phyloP scores from a whole-genome alignment of 306 rosid genomes.

The Chamaecrista fasciculata region DNA sequence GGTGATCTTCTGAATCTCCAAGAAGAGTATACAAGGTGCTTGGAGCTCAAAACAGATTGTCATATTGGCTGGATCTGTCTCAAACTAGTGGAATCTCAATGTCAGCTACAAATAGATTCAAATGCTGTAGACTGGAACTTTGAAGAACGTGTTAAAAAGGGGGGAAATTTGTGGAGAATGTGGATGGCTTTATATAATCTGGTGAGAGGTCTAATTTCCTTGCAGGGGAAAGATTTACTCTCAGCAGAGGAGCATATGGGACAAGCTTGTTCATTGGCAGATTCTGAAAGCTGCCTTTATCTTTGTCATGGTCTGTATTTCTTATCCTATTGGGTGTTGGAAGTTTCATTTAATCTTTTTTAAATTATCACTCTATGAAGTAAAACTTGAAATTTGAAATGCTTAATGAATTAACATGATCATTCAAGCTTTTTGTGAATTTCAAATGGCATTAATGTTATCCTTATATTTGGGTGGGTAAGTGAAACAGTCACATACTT shows the following conservation, averaged over 20 bases:
- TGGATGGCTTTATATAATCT: slow-evolving; percentile 64
- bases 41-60: slow-evolving; percentile 68
- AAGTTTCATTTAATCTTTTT: slow-evolving; percentile 9
- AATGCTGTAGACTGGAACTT: slow-evolving; percentile 48
- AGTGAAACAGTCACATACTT: not conserved
- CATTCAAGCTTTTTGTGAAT: not conserved
- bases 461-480: not conserved
- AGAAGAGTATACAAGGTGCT: slow-evolving; percentile 58
- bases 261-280: slow-evolving; percentile 65
- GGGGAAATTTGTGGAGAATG: slow-evolving; percentile 42
- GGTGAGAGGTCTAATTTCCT: slow-evolving; percentile 56
- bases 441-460: not conserved
- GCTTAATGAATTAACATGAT: slow-evolving; percentile 16
- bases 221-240: slow-evolving; percentile 55
- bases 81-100: slow-evolving; percentile 60
- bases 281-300: slow-evolving; percentile 65
- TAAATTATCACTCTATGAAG: not conserved
- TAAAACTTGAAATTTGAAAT: slow-evolving; percentile 14
- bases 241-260: slow-evolving; percentile 69
- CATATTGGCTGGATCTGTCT: slow-evolving; percentile 88
- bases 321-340: slow-evolving; percentile 8
- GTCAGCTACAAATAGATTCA: slow-evolving; percentile 41
- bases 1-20: slow-evolving; percentile 54
- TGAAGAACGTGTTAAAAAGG: slow-evolving; percentile 44
- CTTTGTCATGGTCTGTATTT: slow-evolving; percentile 74